A percentile compares a stretch with the other conserved stretches of the same genome.
phyloP scores from a whole-genome alignment of 2,329 filamentous ascomycete species.

The Trichoderma sp. region DNA sequence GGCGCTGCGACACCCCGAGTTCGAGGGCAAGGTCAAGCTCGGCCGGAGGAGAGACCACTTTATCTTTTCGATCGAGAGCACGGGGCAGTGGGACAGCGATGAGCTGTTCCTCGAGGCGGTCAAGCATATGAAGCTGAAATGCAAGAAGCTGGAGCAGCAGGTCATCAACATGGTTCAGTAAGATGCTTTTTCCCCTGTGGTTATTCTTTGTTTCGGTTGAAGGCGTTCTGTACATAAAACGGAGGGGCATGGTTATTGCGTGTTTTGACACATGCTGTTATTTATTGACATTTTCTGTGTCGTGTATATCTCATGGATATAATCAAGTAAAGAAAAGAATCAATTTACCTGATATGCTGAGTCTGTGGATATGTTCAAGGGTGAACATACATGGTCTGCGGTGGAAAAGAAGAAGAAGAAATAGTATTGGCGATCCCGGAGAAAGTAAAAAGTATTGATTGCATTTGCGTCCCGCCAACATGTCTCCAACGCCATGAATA shows the following conservation, averaged over 20 bases:
- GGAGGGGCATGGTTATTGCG: constrained; percentile 22
- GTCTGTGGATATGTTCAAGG: not conserved
- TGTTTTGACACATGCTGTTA: constrained; percentile 26
- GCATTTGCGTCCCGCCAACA: constrained; percentile 7
- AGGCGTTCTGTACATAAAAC: constrained; percentile 26
- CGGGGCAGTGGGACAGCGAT: constrained; percentile 92
- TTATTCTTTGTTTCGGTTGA: constrained; percentile 8
- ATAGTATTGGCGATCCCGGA: constrained; percentile 18
- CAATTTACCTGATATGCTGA: constrained; percentile 7
- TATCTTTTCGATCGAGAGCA: constrained; percentile 94
- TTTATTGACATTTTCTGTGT: constrained; percentile 33
- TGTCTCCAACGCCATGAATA: constrained; percentile 38
- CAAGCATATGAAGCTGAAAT: constrained; percentile 83
- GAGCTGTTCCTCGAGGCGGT: constrained; percentile 90
- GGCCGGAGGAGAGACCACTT: constrained; percentile 92
- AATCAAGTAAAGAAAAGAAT: constrained; percentile 1
- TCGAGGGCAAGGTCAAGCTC: constrained; percentile 92
- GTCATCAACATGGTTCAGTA: constrained; percentile 65
- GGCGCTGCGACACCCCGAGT: constrained; percentile 87
- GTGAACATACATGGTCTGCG: constrained; percentile 32
- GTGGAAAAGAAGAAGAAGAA: not conserved
- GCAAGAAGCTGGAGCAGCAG: constrained; percentile 70
- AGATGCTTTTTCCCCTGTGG: constrained; percentile 8
- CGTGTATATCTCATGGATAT: constrained; percentile 13
- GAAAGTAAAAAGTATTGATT: constrained; percentile 1